These are phyloP conservation scores for Marasmius sp. DNA, from an alignment of 1,284 basidiomycete species.

Conservation along the genomic window DNA sequence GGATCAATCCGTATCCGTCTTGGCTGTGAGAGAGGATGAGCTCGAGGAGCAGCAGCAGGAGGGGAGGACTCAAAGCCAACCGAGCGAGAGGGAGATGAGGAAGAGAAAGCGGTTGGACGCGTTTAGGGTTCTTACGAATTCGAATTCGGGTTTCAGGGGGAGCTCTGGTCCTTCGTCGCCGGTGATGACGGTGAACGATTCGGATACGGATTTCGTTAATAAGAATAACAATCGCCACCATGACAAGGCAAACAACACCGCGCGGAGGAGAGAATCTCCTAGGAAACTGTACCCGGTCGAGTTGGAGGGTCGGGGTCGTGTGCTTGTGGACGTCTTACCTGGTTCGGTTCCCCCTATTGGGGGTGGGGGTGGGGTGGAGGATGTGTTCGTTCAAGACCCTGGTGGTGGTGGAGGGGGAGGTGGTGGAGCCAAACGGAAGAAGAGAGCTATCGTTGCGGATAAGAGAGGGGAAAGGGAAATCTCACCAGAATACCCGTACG, in stretches of 20 bases:
- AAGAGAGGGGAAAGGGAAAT: constrained; percentile 25
- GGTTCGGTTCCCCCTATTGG: constrained; percentile 20
- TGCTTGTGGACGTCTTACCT: constrained; percentile 52
- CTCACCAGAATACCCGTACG: not conserved
- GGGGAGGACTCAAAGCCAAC: too few species aligned
- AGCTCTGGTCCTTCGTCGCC: constrained; percentile 14
- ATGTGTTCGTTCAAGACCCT: not conserved
- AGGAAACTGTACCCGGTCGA: constrained; percentile 56
- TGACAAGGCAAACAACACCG: not conserved
- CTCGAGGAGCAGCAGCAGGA: not conserved
- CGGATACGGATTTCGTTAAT: not conserved
- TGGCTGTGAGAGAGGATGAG: not conserved
- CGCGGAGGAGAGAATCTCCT: constrained; percentile 14
- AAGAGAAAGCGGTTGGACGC: constrained; percentile 66
- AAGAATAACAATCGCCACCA: not conserved
- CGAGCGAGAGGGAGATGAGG: constrained; percentile 59
- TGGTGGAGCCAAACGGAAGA: constrained; percentile 35
- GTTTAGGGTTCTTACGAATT: constrained; percentile 37
- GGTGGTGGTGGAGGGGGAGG: constrained; percentile 16
- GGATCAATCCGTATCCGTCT: not conserved
- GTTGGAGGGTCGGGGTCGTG: constrained; percentile 64
- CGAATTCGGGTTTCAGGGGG: constrained; percentile 18
- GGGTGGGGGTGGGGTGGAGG: constrained; percentile 24
- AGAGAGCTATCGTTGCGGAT: constrained; percentile 26
- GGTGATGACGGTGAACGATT: not conserved